Base-by-base conservation (phyloP, 1,139 yeast genomes). In the Yamadazyma buinensis region DNA sequence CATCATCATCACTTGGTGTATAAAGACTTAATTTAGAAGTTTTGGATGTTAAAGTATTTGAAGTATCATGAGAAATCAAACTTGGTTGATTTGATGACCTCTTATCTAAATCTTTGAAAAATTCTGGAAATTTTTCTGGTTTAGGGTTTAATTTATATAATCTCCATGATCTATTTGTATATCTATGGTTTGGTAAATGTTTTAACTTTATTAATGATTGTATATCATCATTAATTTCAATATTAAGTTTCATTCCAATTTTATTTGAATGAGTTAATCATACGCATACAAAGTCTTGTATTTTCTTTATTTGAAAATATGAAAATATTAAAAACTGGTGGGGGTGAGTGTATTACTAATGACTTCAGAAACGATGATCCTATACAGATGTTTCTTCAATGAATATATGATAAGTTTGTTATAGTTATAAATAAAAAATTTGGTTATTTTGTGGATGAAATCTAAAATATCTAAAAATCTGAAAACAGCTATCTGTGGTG, bases 131-230 rank as follows among this genome's bases (percentile, higher is more conserved):
- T 19, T 15, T 19, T 6, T n/a, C 8, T 25, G 7, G 8, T 3
- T 20, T 20, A 11, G 7, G 7, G 6, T 15, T 7, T 7, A 12
- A 9, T 3, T 17, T 13, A 19, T 11, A 14, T 28, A 58, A 35
- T 29, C 64, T 44, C 64, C 64, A 57, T 13, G 59, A 50, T 29
- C 64, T 42, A 37, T 59, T 54, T 34, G 51, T 49, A 24, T 57
- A 35, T 26, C 64, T 45, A 39, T 42, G 11, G 8, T 23, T 14
- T 4, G 17, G 15, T 11, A 35, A 18, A 11, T 32, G 26, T 13
- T 17, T 23, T 25, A 35, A 19, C 18, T 26, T 25, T 7, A 35
- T 15, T 25, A 35, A 23, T 13, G 38, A 35, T 14, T 18, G 14
- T 3, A 24, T 15, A 26, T 32, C 34, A 35, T 21, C 22, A 22